Percentiles rank a stretch among this genome's conserved stretches.
Evolutionary conservation across 2,329 filamentous ascomycete genomes (phyloP).

Genomic region (Botryosphaeria agaves): DNA sequence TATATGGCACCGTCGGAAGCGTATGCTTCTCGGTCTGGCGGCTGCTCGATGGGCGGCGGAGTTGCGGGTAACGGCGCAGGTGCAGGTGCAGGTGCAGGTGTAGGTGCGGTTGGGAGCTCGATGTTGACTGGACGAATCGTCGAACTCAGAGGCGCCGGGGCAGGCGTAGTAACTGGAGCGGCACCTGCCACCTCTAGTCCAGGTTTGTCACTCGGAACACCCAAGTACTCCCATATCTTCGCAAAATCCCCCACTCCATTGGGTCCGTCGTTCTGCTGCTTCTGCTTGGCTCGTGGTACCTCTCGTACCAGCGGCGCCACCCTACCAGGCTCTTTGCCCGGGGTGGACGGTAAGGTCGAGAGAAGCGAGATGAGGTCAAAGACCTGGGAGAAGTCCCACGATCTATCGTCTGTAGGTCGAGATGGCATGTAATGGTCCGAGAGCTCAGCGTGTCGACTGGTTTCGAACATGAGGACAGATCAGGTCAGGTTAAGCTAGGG

Average conservation of each 20-base stretch:
- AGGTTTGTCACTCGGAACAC: slow-evolving; percentile 12
- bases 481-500: too few relatives aligned
- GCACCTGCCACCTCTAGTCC: not conserved
- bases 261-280: slow-evolving; percentile 1
- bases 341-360: too few relatives aligned
- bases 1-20: slow-evolving; percentile 26
- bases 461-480: too few relatives aligned
- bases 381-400: slow-evolving; percentile 30
- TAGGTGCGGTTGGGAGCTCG: too few relatives aligned
- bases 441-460: too few relatives aligned
- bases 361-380: slow-evolving; percentile 22
- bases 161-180: not conserved
- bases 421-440: slow-evolving; percentile 14
- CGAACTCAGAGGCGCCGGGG: too few relatives aligned
- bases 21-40: slow-evolving; percentile 16
- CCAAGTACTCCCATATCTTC: slow-evolving; percentile 27
- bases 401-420: slow-evolving; percentile 14
- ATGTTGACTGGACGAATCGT: too few relatives aligned
- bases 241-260: slow-evolving; percentile 25
- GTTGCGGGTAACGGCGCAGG: slow-evolving; percentile 7
- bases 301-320: slow-evolving; percentile 3
- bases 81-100: too few relatives aligned
- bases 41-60: slow-evolving; percentile 6
- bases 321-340: too few relatives aligned
- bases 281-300: slow-evolving; percentile 4